These are phyloP conservation scores for Populus tomentosa DNA, from an alignment of 441 rosid species.

Conservation along the genomic window DNA sequence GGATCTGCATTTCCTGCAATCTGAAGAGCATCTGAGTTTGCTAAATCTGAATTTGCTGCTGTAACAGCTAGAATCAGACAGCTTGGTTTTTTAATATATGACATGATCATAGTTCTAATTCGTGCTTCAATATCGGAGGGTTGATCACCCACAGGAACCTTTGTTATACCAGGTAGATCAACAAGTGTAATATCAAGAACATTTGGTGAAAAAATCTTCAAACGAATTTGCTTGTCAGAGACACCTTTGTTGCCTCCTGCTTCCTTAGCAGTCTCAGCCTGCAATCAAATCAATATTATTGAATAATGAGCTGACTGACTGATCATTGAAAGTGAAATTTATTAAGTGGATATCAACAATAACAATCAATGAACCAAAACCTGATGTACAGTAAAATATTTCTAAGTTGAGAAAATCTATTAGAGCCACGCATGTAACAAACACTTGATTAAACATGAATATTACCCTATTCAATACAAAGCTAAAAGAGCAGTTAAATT, in stretches of 20 bases:
- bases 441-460: neutral
- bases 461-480: neutral
- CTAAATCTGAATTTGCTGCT: conserved; percentile 87
- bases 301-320: neutral
- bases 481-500: neutral
- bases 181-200: conserved; percentile 91
- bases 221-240: conserved; percentile 77
- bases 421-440: neutral
- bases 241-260: conserved; percentile 82
- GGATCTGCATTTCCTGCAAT: conserved; percentile 90
- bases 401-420: neutral
- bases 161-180: conserved; percentile 90
- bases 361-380: neutral
- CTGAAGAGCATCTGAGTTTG: conserved; percentile 92
- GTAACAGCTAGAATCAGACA: conserved; percentile 87
- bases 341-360: neutral
- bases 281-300: conserved; percentile 11
- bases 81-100: conserved; percentile 76
- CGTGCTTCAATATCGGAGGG: conserved; percentile 88
- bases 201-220: conserved; percentile 84
- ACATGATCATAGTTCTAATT: conserved; percentile 90
- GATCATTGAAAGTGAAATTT: neutral
- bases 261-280: conserved; percentile 81
- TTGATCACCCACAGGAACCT: conserved; percentile 94
- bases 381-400: neutral